Percentiles rank a stretch among this genome's conserved stretches.
These are phyloP conservation scores for Goffeauzyma gilvescens DNA, from an alignment of 768 basidiomycete genomes.

Conservation along the genomic window DNA sequence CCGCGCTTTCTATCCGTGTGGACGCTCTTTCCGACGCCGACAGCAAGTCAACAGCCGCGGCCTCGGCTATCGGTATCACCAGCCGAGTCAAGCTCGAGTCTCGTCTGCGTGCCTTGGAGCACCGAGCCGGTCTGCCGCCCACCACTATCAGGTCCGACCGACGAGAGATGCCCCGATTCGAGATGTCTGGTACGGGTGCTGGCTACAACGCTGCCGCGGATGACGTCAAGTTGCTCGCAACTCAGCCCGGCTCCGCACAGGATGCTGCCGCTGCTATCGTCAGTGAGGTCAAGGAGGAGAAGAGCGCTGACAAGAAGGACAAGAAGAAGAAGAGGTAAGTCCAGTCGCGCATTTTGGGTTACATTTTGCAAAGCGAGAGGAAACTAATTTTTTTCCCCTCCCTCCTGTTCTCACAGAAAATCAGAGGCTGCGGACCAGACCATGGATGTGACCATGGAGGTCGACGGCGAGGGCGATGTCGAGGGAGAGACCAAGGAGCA, in stretches of 20 bases:
- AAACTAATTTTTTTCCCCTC: not conserved
- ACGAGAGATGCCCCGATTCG: constrained; percentile 55
- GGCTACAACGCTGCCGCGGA: constrained; percentile 78
- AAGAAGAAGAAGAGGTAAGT: constrained; percentile 33
- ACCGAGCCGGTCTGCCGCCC: constrained; percentile 43
- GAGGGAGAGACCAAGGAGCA: constrained; percentile 55
- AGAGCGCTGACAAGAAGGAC: constrained; percentile 47
- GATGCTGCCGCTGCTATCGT: constrained; percentile 55
- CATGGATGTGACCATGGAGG: constrained; percentile 27
- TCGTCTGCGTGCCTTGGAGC: constrained; percentile 70
- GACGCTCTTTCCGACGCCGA: constrained; percentile 87
- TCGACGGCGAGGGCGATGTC: constrained; percentile 31
- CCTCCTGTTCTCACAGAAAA: constrained; percentile 28
- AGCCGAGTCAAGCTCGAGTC: constrained; percentile 91
- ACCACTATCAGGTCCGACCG: constrained; percentile 43
- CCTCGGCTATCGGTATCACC: constrained; percentile 75
- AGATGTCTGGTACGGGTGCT: constrained; percentile 57
- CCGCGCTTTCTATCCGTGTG: constrained; percentile 88
- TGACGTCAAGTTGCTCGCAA: constrained; percentile 53
- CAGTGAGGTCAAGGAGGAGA: constrained; percentile 71
- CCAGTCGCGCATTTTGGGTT: not conserved
- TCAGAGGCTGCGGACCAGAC: constrained; percentile 34
- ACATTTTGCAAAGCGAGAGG: constrained; percentile 15
- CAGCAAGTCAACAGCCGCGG: constrained; percentile 53
- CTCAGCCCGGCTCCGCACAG: constrained; percentile 55